A percentile compares a stretch with the other conserved stretches of the same genome.
Conservation (phyloP, 257 asterid species). For the Penstemon barbatus region DNA sequence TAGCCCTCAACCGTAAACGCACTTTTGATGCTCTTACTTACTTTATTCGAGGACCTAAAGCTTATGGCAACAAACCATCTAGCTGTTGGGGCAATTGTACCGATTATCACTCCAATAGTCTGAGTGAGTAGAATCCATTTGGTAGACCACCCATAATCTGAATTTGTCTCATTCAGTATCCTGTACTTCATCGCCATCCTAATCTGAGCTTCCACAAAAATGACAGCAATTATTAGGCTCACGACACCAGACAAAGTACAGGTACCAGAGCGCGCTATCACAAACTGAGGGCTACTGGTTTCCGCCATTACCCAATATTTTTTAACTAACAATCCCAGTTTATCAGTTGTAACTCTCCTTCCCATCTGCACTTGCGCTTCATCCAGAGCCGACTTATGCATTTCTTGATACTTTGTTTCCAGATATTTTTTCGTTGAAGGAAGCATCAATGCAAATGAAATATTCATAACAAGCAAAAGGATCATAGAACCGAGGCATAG, state of each 20-base stretch:
- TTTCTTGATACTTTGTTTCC: slow-evolving; percentile 38
- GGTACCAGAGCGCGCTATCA: slow-evolving; percentile 45
- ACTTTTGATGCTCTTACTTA: slow-evolving; percentile 9
- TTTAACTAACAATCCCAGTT: slow-evolving; percentile 33
- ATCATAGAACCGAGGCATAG: slow-evolving; percentile 29
- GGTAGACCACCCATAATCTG: slow-evolving; percentile 44
- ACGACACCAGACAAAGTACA: slow-evolving; percentile 32
- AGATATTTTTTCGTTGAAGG: slow-evolving; percentile 36
- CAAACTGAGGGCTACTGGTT: slow-evolving; percentile 49
- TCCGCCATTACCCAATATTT: slow-evolving; percentile 51
- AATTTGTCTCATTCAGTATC: neutral
- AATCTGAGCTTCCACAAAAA: slow-evolving; percentile 32
- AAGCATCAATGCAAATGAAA: slow-evolving; percentile 36
- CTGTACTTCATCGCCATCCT: slow-evolving; percentile 21
- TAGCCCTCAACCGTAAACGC: slow-evolving; percentile 35
- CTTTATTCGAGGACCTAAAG: slow-evolving; percentile 16
- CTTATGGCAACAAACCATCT: slow-evolving; percentile 36
- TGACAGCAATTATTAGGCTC: slow-evolving; percentile 28
- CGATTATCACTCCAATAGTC: slow-evolving; percentile 35
- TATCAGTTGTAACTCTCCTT: slow-evolving; percentile 18
- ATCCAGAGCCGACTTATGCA: slow-evolving; percentile 30
- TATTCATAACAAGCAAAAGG: slow-evolving; percentile 32
- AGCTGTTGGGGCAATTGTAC: slow-evolving; percentile 39
- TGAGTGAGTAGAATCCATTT: slow-evolving; percentile 36
- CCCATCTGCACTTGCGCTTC: slow-evolving; percentile 24